A percentile compares a stretch with the other conserved stretches of the same genome.
These are phyloP conservation scores for Sporothrix schenckii DNA, from an alignment of 2,329 filamentous ascomycete genomes.

Conservation along the genomic window DNA sequence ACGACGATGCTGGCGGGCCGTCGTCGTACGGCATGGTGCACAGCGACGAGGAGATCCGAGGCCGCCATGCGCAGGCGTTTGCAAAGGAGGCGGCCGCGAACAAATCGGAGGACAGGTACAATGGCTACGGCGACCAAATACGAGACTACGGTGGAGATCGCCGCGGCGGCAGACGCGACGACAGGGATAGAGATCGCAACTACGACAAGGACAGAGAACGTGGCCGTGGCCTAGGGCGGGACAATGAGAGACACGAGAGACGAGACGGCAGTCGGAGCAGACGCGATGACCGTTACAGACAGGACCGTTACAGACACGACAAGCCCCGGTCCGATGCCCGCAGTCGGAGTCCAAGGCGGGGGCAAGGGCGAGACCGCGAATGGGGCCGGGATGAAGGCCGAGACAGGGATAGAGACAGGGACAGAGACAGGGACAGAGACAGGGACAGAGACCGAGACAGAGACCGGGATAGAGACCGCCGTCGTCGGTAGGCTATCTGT, in stretches of 20 bases:
- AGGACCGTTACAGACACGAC: constrained; percentile 31
- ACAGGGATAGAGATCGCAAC: constrained; percentile 38
- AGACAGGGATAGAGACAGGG: constrained; percentile 32
- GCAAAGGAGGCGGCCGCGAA: constrained; percentile 42
- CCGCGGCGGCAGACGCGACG: constrained; percentile 37
- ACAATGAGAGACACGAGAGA: background rate
- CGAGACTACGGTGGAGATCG: constrained; percentile 4
- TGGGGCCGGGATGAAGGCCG: background rate
- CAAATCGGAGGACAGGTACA: background rate
- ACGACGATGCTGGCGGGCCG: constrained; percentile 46
- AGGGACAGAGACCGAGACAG: constrained; percentile 29
- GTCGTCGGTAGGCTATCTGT: background rate
- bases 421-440: constrained; percentile 39
- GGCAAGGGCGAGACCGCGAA: constrained; percentile 36
- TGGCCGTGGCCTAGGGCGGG: background rate
- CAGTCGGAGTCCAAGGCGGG: constrained; percentile 20
- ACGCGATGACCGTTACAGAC: background rate
- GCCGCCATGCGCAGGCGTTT: constrained; percentile 44
- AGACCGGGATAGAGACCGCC: constrained; percentile 15
- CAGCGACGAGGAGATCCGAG: constrained; percentile 69
- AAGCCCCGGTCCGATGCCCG: constrained; percentile 14
- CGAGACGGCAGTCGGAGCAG: constrained; percentile 8
- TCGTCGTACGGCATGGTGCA: constrained; percentile 76
- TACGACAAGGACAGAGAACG: constrained; percentile 35
- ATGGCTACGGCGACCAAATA: background rate